phyloP scores from a whole-genome alignment of 805 yeast genomes.

The Middelhovenomyces tepae region DNA sequence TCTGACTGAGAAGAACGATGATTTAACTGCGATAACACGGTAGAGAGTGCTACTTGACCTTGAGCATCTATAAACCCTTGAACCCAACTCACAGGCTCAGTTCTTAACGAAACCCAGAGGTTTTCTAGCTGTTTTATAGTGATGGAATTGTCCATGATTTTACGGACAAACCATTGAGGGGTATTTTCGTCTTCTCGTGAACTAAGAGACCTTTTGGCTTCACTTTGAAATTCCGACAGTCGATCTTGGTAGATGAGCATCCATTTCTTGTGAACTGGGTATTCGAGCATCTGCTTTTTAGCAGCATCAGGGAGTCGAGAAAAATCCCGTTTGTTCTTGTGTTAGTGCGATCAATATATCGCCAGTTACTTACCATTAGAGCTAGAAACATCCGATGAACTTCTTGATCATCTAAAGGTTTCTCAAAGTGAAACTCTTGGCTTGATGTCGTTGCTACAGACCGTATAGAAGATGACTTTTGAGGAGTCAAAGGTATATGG shows the following conservation, averaged over 20 bases:
- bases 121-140: constrained; percentile 65
- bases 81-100: constrained; percentile 85
- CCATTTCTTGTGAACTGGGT: constrained; percentile 78
- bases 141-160: constrained; percentile 60
- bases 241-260: constrained; percentile 82
- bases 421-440: constrained; percentile 48
- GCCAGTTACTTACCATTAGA: constrained; percentile 44
- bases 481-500: too few species aligned
- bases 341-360: background rate
- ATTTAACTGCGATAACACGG: constrained; percentile 50
- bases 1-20: constrained; percentile 30
- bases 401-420: constrained; percentile 56
- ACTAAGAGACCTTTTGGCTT: constrained; percentile 28
- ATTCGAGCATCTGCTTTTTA: constrained; percentile 64
- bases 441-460: too few species aligned
- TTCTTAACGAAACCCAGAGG: constrained; percentile 83
- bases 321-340: constrained; percentile 51
- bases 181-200: constrained; percentile 29
- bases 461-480: too few species aligned
- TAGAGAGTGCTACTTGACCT: constrained; percentile 72
- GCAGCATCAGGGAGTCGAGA: constrained; percentile 61
- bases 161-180: constrained; percentile 71
- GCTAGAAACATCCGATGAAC: constrained; percentile 69
- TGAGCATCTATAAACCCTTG: constrained; percentile 64
- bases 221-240: constrained; percentile 61